A percentile compares a stretch with the other conserved stretches of the same genome.
Evolutionary conservation across 305 asterid genomes (phyloP).

Genomic region (Fraxinus xanthoxyloides): DNA sequence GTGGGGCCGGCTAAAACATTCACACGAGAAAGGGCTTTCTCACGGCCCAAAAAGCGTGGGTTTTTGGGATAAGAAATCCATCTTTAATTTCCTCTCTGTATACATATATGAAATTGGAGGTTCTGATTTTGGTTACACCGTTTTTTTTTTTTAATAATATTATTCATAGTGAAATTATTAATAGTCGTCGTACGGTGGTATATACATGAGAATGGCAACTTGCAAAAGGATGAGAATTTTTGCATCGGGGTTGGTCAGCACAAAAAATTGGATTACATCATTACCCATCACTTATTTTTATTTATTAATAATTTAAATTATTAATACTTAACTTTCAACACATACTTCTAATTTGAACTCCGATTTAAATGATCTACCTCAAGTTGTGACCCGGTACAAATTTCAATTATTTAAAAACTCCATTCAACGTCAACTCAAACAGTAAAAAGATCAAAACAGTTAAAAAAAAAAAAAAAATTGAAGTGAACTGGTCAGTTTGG

Average conservation of each 20-base stretch:
- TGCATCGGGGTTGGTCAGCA: neutral
- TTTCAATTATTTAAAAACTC: neutral
- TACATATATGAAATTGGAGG: too few relatives aligned
- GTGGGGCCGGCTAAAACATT: conserved; percentile 33
- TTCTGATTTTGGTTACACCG: too few relatives aligned
- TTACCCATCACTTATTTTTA: neutral
- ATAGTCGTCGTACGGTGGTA: too few relatives aligned
- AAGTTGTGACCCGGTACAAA: neutral
- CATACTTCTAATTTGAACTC: neutral
- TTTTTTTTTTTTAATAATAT: too few relatives aligned
- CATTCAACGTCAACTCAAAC: neutral
- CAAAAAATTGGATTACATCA: neutral
- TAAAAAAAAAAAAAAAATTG: neutral
- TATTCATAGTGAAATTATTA: too few relatives aligned
- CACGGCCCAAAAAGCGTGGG: conserved; percentile 18
- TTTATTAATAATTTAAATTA: too few relatives aligned
- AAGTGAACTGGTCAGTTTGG: too few relatives aligned
- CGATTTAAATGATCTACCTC: neutral
- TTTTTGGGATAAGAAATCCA: neutral
- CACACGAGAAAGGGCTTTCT: conserved; percentile 29
- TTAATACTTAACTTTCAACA: neutral
- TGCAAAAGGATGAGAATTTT: neutral
- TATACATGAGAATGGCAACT: neutral
- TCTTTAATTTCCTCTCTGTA: too few relatives aligned
- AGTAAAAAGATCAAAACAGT: neutral